Evolutionary conservation across 1,139 yeast species (phyloP).

Genomic region (Hyphopichia fennica): DNA sequence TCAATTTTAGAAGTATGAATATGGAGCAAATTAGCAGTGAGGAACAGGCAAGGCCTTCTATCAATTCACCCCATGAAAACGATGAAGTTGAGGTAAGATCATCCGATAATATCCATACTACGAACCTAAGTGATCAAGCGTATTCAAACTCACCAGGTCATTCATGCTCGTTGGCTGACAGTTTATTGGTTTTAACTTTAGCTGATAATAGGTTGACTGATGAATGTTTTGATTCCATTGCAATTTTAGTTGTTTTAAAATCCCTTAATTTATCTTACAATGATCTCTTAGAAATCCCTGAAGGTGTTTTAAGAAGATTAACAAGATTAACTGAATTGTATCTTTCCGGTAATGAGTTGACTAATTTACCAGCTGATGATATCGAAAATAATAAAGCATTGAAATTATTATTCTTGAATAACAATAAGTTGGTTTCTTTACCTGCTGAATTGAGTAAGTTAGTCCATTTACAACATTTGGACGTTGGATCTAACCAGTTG

Average conservation of each 20-base stretch:
- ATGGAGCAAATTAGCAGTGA: conserved; percentile 1
- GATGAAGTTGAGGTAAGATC: conserved; percentile 6
- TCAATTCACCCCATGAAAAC: conserved; percentile 6
- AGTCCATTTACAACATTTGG: conserved; percentile 64
- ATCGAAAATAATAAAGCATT: conserved; percentile 61
- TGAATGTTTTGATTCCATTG: conserved; percentile 69
- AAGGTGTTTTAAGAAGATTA: conserved; percentile 64
- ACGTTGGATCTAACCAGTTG: conserved; percentile 88
- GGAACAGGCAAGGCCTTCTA: conserved; percentile 8
- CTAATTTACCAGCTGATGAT: conserved; percentile 84
- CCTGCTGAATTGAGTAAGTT: conserved; percentile 88
- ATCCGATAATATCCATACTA: conserved; percentile 1
- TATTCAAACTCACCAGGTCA: conserved; percentile 3
- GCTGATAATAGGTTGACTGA: conserved; percentile 87
- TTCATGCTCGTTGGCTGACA: conserved; percentile 43
- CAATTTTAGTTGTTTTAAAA: conserved; percentile 59
- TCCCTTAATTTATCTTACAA: conserved; percentile 80
- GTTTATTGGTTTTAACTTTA: conserved; percentile 58
- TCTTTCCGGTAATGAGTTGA: conserved; percentile 79
- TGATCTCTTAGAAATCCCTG: conserved; percentile 77
- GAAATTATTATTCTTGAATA: conserved; percentile 68
- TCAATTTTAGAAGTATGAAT: conserved; percentile 17
- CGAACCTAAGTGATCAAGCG: conserved; percentile 10
- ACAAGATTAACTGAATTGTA: conserved; percentile 64
- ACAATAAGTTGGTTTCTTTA: conserved; percentile 79